These are phyloP conservation scores for Fusarium neocosmosporiellum DNA, from an alignment of 2,329 filamentous ascomycete species.

Conservation along the genomic window DNA sequence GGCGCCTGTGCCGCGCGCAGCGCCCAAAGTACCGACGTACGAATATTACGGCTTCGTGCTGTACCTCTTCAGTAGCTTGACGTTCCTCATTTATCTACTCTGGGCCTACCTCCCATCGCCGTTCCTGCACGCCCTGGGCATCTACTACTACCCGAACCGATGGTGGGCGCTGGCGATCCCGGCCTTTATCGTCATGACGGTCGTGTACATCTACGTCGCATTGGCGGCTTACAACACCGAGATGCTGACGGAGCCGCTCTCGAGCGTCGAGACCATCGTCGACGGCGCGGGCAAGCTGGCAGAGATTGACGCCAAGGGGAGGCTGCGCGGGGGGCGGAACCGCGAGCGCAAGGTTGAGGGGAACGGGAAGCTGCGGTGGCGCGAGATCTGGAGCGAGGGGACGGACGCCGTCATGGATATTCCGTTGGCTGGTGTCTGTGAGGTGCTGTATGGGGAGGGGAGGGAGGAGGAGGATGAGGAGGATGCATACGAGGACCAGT, in stretches of 20 bases:
- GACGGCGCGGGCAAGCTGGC: conserved; percentile 91
- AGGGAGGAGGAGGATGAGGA: conserved; percentile 45
- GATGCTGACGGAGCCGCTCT: conserved; percentile 84
- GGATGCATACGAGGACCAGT: conserved; percentile 21
- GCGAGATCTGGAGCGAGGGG: conserved; percentile 85
- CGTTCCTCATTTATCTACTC: conserved; percentile 77
- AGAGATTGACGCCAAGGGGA: conserved; percentile 78
- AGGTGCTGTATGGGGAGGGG: conserved; percentile 84
- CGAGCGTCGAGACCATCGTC: conserved; percentile 87
- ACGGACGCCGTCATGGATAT: conserved; percentile 99
- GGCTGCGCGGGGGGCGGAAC: conserved; percentile 53
- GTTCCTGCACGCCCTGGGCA: conserved; percentile 91
- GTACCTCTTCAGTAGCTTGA: conserved; percentile 87
- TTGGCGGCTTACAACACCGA: conserved; percentile 91
- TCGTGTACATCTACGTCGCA: conserved; percentile 94
- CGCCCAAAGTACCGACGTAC: conserved; percentile 96
- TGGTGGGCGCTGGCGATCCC: conserved; percentile 98
- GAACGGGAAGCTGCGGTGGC: conserved; percentile 72
- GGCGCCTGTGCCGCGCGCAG: conserved; percentile 85
- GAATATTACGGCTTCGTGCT: conserved; percentile 99
- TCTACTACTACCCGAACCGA: conserved; percentile 95
- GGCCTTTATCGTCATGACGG: conserved; percentile 85
- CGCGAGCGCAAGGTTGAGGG: conserved; percentile 52
- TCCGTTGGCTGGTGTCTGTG: conserved; percentile 92
- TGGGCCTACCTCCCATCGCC: conserved; percentile 95